Percentiles rank a stretch among this genome's conserved stretches.
Evolutionary conservation across 768 basidiomycete genomes (phyloP).

Genomic region (Royoungia palumana): DNA sequence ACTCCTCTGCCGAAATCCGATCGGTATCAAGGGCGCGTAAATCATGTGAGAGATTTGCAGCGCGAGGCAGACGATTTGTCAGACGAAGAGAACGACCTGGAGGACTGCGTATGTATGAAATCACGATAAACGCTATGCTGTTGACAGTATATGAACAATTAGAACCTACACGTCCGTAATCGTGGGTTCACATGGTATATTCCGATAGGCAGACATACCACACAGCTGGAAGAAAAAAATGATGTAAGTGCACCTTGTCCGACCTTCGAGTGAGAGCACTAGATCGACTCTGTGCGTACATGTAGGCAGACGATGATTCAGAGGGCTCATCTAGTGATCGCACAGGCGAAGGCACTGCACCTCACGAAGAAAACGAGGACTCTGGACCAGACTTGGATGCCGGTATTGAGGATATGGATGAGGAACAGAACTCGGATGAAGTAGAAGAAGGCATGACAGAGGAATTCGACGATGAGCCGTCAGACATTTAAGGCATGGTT

Average conservation of each 20-base stretch:
- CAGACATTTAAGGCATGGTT: slow-evolving; percentile 13
- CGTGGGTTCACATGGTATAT: slow-evolving; percentile 66
- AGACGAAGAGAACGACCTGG: slow-evolving; percentile 81
- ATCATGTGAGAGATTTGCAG: slow-evolving; percentile 61
- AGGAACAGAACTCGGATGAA: slow-evolving; percentile 40
- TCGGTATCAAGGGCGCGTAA: slow-evolving; percentile 54
- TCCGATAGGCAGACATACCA: slow-evolving; percentile 70
- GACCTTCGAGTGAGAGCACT: neutral
- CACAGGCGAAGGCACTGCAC: slow-evolving; percentile 28
- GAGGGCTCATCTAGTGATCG: slow-evolving; percentile 32
- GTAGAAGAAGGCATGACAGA: slow-evolving; percentile 46
- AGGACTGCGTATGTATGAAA: slow-evolving; percentile 55
- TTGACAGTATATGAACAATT: slow-evolving; percentile 5
- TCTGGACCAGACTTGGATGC: slow-evolving; percentile 37
- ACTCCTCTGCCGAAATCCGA: slow-evolving; percentile 49
- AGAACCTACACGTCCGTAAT: slow-evolving; percentile 61
- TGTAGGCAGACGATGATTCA: slow-evolving; percentile 36
- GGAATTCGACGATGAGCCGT: slow-evolving; percentile 51
- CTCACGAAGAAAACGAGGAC: slow-evolving; percentile 40
- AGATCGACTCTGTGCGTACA: neutral
- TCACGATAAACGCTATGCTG: neutral
- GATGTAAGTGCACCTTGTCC: slow-evolving; percentile 48
- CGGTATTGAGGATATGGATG: slow-evolving; percentile 42
- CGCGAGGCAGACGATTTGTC: slow-evolving; percentile 82
- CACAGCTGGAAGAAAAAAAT: slow-evolving; percentile 81